Conservation (phyloP, 768 basidiomycete species). For the Cystobasidium ongulense region DNA sequence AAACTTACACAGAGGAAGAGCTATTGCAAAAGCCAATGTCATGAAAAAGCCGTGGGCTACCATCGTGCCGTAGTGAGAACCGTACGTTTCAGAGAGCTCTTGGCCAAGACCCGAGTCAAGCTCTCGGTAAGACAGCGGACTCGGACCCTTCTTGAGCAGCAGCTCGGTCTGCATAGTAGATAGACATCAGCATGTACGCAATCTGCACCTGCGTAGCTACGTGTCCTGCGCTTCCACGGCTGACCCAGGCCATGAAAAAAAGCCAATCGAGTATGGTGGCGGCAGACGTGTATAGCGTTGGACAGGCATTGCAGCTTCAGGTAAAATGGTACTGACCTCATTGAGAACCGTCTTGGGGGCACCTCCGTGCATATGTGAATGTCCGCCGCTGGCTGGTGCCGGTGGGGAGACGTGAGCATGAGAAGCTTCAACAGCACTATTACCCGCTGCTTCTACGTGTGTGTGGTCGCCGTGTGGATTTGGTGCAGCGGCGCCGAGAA, state of each 20-base stretch:
- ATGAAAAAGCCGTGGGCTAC: conserved; percentile 1
- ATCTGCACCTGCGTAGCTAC: neutral
- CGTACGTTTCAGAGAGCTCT: neutral
- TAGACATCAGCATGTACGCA: neutral
- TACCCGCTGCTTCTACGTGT: neutral
- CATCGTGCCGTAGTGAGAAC: conserved; percentile 14
- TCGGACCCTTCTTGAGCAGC: conserved; percentile 3
- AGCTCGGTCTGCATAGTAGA: neutral
- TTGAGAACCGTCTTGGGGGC: conserved; percentile 35
- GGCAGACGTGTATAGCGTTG: neutral
- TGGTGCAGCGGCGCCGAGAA: neutral
- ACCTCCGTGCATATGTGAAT: conserved; percentile 1
- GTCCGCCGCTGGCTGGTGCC: neutral
- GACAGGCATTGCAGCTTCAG: neutral
- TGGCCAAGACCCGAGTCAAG: neutral
- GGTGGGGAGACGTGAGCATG: neutral
- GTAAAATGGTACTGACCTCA: conserved; percentile 18
- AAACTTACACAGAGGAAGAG: conserved; percentile 2
- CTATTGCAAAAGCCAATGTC: conserved; percentile 11
- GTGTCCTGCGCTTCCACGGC: neutral
- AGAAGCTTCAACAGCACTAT: neutral
- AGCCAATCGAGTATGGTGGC: neutral
- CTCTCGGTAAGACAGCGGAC: conserved; percentile 1
- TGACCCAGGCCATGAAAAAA: neutral
- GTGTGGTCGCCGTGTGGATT: neutral